These are phyloP conservation scores for Cyberlindnera mycetangii DNA, from an alignment of 805 yeast species.

Conservation along the genomic window DNA sequence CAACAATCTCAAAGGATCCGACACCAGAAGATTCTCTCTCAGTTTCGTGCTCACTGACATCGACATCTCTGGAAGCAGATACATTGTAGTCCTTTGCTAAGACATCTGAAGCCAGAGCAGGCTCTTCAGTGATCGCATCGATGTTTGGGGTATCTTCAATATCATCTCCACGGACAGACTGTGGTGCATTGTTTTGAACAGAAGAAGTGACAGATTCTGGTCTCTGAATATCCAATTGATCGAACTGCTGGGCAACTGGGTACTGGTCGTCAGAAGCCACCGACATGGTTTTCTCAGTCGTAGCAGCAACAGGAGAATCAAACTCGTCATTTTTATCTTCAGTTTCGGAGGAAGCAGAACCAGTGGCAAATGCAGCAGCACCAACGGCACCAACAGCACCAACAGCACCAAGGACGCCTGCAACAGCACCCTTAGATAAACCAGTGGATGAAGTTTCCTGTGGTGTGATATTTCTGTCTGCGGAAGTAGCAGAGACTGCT, in stretches of 20 bases:
- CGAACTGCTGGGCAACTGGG: slow-evolving; percentile 19
- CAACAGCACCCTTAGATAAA: slow-evolving; percentile 25
- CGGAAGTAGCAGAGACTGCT: too few relatives aligned
- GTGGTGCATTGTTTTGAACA: slow-evolving; percentile 88
- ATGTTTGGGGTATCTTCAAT: slow-evolving; percentile 29
- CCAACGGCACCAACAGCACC: slow-evolving; percentile 29
- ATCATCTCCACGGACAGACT: slow-evolving; percentile 79
- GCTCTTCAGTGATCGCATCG: slow-evolving; percentile 24
- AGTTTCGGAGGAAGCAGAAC: slow-evolving; percentile 32
- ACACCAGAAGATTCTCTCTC: slow-evolving; percentile 23
- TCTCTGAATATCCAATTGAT: slow-evolving; percentile 38
- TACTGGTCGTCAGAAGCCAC: slow-evolving; percentile 27
- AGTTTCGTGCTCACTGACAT: slow-evolving; percentile 25
- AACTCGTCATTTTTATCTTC: slow-evolving; percentile 29
- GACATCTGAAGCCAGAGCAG: slow-evolving; percentile 32
- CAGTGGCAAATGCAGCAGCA: slow-evolving; percentile 21
- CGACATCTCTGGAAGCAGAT: slow-evolving; percentile 13
- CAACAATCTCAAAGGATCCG: slow-evolving; percentile 28
- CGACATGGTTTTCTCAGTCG: slow-evolving; percentile 27
- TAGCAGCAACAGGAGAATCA: slow-evolving; percentile 22
- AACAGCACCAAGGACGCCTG: slow-evolving; percentile 28
- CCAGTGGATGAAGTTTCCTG: slow-evolving; percentile 13
- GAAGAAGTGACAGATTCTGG: slow-evolving; percentile 86
- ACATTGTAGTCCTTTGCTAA: slow-evolving; percentile 28
- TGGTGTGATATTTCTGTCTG: background rate